Percentiles rank a stretch among this genome's conserved stretches.
Conservation (phyloP, 345 rosid genomes). For the Moricandia arvensis region DNA sequence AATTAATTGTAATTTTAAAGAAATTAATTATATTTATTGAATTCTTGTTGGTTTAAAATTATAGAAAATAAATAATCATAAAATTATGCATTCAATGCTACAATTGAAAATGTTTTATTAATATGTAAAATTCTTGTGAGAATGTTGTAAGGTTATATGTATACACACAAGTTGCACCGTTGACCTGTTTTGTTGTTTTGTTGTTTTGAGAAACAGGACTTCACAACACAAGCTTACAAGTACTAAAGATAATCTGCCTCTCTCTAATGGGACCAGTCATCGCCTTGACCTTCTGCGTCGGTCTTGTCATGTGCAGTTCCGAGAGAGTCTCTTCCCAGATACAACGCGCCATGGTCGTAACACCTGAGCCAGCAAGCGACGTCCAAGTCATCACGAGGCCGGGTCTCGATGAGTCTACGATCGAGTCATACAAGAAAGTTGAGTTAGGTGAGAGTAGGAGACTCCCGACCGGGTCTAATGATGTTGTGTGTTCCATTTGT, state of each 20-base stretch:
- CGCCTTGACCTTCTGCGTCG: conserved; percentile 38
- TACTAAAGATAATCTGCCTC: conserved; percentile 48
- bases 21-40: too few relatives aligned
- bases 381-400: conserved; percentile 16
- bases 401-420: conserved; percentile 69
- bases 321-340: conserved; percentile 6
- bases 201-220: conserved; percentile 31
- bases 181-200: conserved; percentile 26
- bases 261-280: conserved; percentile 50
- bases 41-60: too few relatives aligned
- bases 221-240: conserved; percentile 32
- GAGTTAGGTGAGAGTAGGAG: conserved; percentile 67
- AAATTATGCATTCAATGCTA: too few relatives aligned
- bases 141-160: not conserved
- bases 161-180: not conserved
- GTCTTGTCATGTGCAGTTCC: conserved; percentile 32
- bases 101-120: too few relatives aligned
- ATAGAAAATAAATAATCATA: too few relatives aligned
- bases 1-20: too few relatives aligned
- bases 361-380: conserved; percentile 28
- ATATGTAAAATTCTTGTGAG: too few relatives aligned
- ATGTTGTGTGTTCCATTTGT: conserved; percentile 61
- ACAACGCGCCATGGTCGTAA: conserved; percentile 23
- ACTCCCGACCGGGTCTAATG: conserved; percentile 53
- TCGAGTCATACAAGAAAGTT: conserved; percentile 63